Conservation (phyloP, 176 grass and related monocot species). For the Ensete glaucum region DNA sequence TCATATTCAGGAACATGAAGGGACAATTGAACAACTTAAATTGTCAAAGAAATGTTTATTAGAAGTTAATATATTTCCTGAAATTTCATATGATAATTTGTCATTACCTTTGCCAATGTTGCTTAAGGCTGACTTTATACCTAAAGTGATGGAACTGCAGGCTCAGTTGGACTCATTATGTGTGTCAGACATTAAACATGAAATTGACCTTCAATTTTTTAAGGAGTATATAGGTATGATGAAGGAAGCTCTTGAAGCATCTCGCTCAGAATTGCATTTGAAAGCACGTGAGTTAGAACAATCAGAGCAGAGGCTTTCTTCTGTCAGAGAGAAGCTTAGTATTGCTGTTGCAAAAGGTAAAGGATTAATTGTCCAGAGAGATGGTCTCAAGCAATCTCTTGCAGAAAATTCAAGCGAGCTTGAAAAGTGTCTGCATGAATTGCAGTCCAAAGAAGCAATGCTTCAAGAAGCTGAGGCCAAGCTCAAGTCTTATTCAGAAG, state of each 20-base stretch:
- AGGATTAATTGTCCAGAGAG: slow-evolving; percentile 83
- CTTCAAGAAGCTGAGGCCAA: slow-evolving; percentile 67
- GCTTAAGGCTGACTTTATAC: slow-evolving; percentile 48
- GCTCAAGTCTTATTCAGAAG: slow-evolving; percentile 75
- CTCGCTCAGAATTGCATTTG: slow-evolving; percentile 36
- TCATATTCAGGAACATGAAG: slow-evolving; percentile 54
- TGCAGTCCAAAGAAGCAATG: slow-evolving; percentile 51
- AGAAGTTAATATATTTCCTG: slow-evolving; percentile 37
- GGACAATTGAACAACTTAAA: slow-evolving; percentile 41
- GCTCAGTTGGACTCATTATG: slow-evolving; percentile 49
- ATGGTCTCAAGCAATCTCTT: slow-evolving; percentile 80
- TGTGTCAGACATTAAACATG: slow-evolving; percentile 53
- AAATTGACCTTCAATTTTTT: slow-evolving; percentile 60
- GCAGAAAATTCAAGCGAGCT: slow-evolving; percentile 68
- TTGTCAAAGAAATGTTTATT: slow-evolving; percentile 75
- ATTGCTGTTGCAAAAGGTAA: slow-evolving; percentile 98
- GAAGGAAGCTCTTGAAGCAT: slow-evolving; percentile 43
- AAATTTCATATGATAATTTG: slow-evolving; percentile 57
- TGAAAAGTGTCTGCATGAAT: slow-evolving; percentile 59
- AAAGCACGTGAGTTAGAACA: slow-evolving; percentile 69
- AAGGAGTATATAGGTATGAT: slow-evolving; percentile 48
- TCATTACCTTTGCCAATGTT: slow-evolving; percentile 50
- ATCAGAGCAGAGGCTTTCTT: slow-evolving; percentile 78
- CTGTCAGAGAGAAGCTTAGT: slow-evolving; percentile 79
- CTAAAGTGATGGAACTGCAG: slow-evolving; percentile 41